phyloP scores from a whole-genome alignment of 192 early-diverging fungal genomes.

The Coemansia sp. region DNA sequence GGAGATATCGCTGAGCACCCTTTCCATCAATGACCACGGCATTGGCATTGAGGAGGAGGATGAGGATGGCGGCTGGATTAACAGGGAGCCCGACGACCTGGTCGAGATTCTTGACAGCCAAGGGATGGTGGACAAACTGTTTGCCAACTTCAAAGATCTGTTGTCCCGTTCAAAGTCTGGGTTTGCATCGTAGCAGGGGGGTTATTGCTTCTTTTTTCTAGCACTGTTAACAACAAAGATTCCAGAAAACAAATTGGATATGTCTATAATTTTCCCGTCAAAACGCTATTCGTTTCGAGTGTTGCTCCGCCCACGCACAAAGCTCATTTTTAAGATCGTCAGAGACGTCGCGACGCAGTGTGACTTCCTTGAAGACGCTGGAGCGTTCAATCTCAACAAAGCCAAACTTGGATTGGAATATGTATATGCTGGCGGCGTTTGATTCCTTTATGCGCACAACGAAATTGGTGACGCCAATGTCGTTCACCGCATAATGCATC shows the following conservation, averaged over 20 bases:
- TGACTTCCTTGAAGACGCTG: conserved; percentile 45
- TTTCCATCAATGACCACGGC: background rate
- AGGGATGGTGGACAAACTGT: conserved; percentile 26
- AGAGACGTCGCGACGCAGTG: conserved; percentile 29
- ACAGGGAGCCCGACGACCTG: conserved; percentile 29
- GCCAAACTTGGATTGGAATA: conserved; percentile 46
- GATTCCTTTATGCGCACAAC: conserved; percentile 54
- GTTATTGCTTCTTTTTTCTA: no score
- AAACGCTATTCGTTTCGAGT: conserved; percentile 26
- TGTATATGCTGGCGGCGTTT: conserved; percentile 42
- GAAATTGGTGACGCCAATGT: conserved; percentile 41
- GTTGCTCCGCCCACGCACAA: background rate
- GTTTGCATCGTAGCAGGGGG: conserved; percentile 31
- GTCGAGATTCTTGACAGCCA: conserved; percentile 32
- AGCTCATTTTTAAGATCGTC: conserved; percentile 12
- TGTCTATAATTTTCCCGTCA: no score
- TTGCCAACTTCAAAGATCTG: conserved; percentile 22
- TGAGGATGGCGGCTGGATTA: background rate
- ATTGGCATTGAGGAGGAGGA: background rate
- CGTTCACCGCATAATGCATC: conserved; percentile 53
- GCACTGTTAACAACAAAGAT: background rate
- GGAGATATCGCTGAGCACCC: conserved; percentile 15
- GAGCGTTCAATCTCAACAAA: conserved; percentile 49
- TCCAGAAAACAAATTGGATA: no score
- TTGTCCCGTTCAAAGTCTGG: conserved; percentile 30